These are phyloP conservation scores for Schizonepeta tenuifolia DNA, from an alignment of 257 asterid genomes.

Conservation along the genomic window DNA sequence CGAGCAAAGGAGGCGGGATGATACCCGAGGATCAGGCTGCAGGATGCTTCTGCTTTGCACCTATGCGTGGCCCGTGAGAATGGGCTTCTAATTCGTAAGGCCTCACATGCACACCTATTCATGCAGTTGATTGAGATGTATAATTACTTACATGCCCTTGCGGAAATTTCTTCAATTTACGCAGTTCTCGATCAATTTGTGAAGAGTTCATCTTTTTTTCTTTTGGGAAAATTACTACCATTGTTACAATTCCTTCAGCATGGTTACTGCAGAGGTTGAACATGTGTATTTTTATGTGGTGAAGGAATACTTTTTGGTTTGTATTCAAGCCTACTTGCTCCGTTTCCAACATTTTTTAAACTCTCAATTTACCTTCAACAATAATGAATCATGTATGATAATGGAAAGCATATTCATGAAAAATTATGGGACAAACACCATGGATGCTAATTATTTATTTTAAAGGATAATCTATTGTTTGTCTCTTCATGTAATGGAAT, in stretches of 20 bases:
- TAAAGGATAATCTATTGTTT: too few relatives aligned
- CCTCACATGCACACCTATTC: neutral
- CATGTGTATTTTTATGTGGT: constrained; percentile 7
- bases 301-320: constrained; percentile 3
- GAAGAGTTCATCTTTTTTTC: too few relatives aligned
- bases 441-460: too few relatives aligned
- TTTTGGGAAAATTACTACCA: constrained; percentile 11
- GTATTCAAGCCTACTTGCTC: neutral
- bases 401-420: too few relatives aligned
- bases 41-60: constrained; percentile 80
- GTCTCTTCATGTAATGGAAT: too few relatives aligned
- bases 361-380: neutral
- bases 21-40: constrained; percentile 76
- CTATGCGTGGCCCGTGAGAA: constrained; percentile 73
- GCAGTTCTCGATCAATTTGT: constrained; percentile 21
- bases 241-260: constrained; percentile 13
- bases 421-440: too few relatives aligned
- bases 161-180: neutral
- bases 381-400: too few relatives aligned
- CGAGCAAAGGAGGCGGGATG: constrained; percentile 96
- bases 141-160: neutral
- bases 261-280: constrained; percentile 18
- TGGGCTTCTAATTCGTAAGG: neutral
- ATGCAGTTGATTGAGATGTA: constrained; percentile 28
- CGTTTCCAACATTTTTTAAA: neutral